Base-by-base conservation (phyloP, 225 moss, liverwort and hornwort species). In the Rhytidiadelphus loreus region DNA sequence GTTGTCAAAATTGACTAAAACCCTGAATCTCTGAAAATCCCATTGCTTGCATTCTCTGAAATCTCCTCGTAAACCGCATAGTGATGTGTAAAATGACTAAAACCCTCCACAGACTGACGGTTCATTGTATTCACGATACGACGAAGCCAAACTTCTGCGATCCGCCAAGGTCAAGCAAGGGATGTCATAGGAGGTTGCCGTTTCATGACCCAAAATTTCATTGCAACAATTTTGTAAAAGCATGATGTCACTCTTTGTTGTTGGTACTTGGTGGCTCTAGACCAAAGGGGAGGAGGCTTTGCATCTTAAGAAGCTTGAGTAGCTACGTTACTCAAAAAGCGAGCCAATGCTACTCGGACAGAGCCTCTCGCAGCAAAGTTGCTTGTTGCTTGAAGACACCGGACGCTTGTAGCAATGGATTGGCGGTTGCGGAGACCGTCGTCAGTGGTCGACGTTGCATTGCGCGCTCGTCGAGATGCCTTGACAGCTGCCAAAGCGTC, bases 351-450 rank as follows among this genome's bases (percentile, higher is more conserved):
- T 74, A 30, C 74, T 48, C 7, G 19, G 11, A 48, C 30, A 48
- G 12, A 19, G 32, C 10, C 4, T 74, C 48, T 74, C 11, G 48
- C 19, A 48, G 39, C 79, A 57, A 26, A 39, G 57, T 39, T 57
- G 39, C 3, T n/a, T 13, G 14, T 10, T 60, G 22, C 6, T 22
- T 63, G 37, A 72, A 29, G 44, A 56, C 63, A 64, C 30, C 19
- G 11, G 56, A 63, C 33, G 7, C 28, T 19, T 17, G n/a, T 68
- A 5, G 43, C 35, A 62, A 90, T 89, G 84, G 89, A 92, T 63
- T 86, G 88, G 88, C 89, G 77, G 12, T 60, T 90, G 69, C 87
- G 81, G n/a, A 81, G 90, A n/a, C 77, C 89, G 29, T 90, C 82
- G 2, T 82, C 84, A 8, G 86, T 91, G 71, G 86, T 90, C 4